Conservation (phyloP, 2,329 filamentous ascomycete species). For the Penicillium concentricum region DNA sequence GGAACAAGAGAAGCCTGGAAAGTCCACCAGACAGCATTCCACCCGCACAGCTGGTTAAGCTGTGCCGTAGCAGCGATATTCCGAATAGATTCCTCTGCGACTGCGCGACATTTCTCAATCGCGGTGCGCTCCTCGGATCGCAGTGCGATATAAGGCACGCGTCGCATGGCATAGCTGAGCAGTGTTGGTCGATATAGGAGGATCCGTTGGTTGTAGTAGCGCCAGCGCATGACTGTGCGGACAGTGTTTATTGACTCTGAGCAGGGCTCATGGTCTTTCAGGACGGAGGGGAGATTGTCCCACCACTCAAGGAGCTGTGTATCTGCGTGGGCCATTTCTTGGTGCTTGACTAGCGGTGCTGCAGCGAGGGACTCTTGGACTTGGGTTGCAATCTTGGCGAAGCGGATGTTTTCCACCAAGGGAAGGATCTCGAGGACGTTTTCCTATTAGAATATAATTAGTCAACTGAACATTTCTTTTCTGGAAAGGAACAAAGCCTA, state of each 20-base stretch:
- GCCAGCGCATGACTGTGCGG: slow-evolving; percentile 76
- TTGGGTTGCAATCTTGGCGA: slow-evolving; percentile 74
- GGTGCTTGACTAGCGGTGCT: slow-evolving; percentile 63
- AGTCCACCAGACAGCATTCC: slow-evolving; percentile 79
- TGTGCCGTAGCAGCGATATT: slow-evolving; percentile 70
- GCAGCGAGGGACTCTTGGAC: slow-evolving; percentile 75
- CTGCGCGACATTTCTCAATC: slow-evolving; percentile 66
- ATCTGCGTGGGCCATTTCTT: slow-evolving; percentile 67
- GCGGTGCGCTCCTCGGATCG: slow-evolving; percentile 64
- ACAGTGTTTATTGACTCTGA: slow-evolving; percentile 69
- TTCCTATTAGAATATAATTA: slow-evolving; percentile 36
- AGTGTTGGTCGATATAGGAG: slow-evolving; percentile 72
- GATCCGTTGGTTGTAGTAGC: slow-evolving; percentile 75
- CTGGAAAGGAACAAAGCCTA: slow-evolving; percentile 27
- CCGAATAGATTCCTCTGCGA: slow-evolving; percentile 69
- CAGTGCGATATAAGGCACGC: slow-evolving; percentile 52
- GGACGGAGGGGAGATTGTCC: slow-evolving; percentile 65
- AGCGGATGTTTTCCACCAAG: slow-evolving; percentile 72
- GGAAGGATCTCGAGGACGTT: slow-evolving; percentile 67
- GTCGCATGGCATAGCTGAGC: slow-evolving; percentile 60
- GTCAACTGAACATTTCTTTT: slow-evolving; percentile 23
- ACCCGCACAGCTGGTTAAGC: slow-evolving; percentile 72
- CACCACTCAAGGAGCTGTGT: slow-evolving; percentile 70
- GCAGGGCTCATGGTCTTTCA: slow-evolving; percentile 64
- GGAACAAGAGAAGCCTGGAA: slow-evolving; percentile 80